Percentiles rank a stretch among this genome's conserved stretches.
These are phyloP conservation scores for Phytopythium montanum DNA, from an alignment of 352 stramenopile species.

Conservation along the genomic window DNA sequence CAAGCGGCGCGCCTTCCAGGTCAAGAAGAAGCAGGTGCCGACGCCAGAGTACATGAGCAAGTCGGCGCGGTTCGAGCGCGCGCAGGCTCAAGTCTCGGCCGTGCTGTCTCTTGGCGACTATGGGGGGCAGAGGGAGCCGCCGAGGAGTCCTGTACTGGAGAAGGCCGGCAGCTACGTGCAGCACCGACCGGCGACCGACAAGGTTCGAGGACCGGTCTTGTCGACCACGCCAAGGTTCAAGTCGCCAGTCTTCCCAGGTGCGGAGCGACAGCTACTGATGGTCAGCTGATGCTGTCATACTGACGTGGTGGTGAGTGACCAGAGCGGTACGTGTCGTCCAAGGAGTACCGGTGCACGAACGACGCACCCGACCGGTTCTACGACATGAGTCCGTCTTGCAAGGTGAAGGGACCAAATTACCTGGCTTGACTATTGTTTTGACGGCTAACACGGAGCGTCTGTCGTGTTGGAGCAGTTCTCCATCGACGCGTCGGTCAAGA, in stretches of 20 bases:
- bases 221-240: slow-evolving; percentile 72
- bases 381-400: slow-evolving; percentile 65
- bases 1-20: slow-evolving; percentile 50
- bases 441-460: not conserved
- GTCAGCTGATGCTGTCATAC: too few species aligned
- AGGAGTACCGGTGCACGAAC: slow-evolving; percentile 48
- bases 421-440: not conserved
- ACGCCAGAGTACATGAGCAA: slow-evolving; percentile 57
- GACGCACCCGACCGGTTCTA: slow-evolving; percentile 68
- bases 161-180: not conserved
- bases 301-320: not conserved
- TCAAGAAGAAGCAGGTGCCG: slow-evolving; percentile 59
- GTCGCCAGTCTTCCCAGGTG: slow-evolving; percentile 60
- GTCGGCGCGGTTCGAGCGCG: slow-evolving; percentile 47
- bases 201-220: slow-evolving; percentile 41
- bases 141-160: slow-evolving; percentile 6
- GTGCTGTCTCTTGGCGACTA: slow-evolving; percentile 23
- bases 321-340: slow-evolving; percentile 72
- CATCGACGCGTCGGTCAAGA: slow-evolving; percentile 56
- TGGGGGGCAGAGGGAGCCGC: not conserved
- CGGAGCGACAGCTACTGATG: not conserved
- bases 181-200: slow-evolving; percentile 22
- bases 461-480: slow-evolving; percentile 31
- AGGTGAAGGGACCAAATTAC: slow-evolving; percentile 25
- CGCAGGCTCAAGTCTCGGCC: slow-evolving; percentile 45